Conservation (phyloP, 2,329 filamentous ascomycete species). For the Cladophialophora immunda region DNA sequence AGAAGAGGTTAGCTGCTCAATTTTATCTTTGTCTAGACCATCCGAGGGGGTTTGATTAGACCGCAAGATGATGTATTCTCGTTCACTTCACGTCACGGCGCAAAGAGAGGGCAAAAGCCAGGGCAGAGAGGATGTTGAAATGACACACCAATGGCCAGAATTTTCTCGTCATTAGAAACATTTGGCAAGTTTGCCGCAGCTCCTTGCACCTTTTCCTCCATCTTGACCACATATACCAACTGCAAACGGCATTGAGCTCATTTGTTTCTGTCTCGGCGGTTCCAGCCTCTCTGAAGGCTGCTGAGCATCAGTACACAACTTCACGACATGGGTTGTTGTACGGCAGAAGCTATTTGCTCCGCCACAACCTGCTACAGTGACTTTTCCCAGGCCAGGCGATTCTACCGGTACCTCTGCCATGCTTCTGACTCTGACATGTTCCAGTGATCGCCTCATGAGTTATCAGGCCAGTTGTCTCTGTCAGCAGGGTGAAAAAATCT, state of each 20-base stretch:
- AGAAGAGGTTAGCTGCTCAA: neutral
- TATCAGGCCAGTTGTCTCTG: neutral
- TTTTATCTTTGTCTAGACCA: neutral
- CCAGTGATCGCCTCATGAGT: neutral
- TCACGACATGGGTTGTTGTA: neutral
- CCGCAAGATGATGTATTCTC: neutral
- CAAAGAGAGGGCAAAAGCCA: neutral
- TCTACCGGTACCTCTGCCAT: neutral
- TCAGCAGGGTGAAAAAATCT: neutral
- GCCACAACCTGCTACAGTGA: neutral
- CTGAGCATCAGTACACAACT: neutral
- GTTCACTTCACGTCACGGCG: neutral
- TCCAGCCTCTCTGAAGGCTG: neutral
- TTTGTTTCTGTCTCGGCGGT: neutral
- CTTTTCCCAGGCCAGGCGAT: neutral
- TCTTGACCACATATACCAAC: neutral
- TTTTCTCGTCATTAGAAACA: neutral
- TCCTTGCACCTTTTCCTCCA: neutral
- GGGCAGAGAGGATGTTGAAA: slow-evolving; percentile 70
- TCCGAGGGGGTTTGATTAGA: neutral
- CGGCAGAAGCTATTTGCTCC: neutral
- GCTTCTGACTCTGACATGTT: neutral
- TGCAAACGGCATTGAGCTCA: neutral
- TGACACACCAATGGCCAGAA: slow-evolving; percentile 69
- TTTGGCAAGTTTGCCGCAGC: neutral